Conservation (phyloP, 2,329 filamentous ascomycete species). For the Diaporthe sp. region DNA sequence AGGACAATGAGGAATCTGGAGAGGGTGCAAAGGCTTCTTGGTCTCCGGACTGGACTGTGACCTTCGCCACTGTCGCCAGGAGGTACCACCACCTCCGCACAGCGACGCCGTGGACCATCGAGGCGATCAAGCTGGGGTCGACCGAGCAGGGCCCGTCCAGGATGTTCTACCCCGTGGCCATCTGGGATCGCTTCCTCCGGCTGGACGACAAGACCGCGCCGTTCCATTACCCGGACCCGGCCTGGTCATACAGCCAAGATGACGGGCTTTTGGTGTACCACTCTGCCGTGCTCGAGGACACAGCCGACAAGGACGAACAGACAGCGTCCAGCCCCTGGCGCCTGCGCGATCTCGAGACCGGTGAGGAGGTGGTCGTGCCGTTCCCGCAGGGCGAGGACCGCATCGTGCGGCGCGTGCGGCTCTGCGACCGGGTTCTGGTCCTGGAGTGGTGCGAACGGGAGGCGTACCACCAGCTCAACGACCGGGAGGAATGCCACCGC, state of each 20-base stretch:
- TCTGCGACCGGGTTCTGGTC: constrained; percentile 68
- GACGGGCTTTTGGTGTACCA: constrained; percentile 69
- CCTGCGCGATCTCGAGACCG: constrained; percentile 65
- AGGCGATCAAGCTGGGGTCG: constrained; percentile 57
- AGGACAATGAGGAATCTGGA: neutral
- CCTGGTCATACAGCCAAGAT: constrained; percentile 68
- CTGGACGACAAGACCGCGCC: constrained; percentile 55
- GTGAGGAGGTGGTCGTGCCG: constrained; percentile 60
- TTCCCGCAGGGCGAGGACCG: constrained; percentile 62
- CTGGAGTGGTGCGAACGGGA: constrained; percentile 74
- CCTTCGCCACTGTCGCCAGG: constrained; percentile 65
- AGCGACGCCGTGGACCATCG: constrained; percentile 61
- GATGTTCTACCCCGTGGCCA: constrained; percentile 52
- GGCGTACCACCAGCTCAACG: constrained; percentile 64
- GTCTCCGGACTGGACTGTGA: constrained; percentile 53
- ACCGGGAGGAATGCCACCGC: constrained; percentile 64
- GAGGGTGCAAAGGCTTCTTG: neutral
- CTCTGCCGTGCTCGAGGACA: constrained; percentile 35
- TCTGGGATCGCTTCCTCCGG: constrained; percentile 61
- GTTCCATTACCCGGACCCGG: constrained; percentile 62
- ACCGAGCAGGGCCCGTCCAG: constrained; percentile 45
- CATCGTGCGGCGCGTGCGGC: constrained; percentile 67
- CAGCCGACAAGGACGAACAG: neutral
- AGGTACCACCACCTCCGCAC: constrained; percentile 68
- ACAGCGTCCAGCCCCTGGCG: constrained; percentile 52